Conservation (phyloP, 495 filamentous ascomycete genomes). For the Tetracladium marchalianum region DNA sequence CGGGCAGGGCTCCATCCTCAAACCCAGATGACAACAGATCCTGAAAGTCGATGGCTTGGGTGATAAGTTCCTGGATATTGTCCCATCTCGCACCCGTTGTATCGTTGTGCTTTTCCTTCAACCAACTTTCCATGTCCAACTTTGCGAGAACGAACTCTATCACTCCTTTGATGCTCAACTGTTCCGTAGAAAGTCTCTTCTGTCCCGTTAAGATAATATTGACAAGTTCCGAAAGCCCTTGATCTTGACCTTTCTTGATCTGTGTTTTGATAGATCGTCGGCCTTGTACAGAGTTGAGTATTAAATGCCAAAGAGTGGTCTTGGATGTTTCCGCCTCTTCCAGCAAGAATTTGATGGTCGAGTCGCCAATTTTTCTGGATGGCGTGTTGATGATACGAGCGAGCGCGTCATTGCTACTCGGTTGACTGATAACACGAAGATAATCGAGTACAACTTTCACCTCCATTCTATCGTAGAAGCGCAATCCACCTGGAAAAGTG, state of each 20-base stretch:
- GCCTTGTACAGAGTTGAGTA: conserved; percentile 63
- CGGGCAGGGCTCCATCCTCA: conserved; percentile 62
- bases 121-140: conserved; percentile 61
- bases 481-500: conserved; percentile 45
- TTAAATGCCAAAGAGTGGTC: conserved; percentile 63
- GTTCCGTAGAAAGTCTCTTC: conserved; percentile 42
- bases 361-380: conserved; percentile 69
- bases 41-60: conserved; percentile 63
- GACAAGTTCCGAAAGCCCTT: conserved; percentile 49
- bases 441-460: conserved; percentile 88
- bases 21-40: conserved; percentile 23
- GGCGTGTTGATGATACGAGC: conserved; percentile 81
- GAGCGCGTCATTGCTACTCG: conserved; percentile 80
- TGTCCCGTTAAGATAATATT: conserved; percentile 51
- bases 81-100: conserved; percentile 82
- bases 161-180: conserved; percentile 53
- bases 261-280: conserved; percentile 54
- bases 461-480: conserved; percentile 89
- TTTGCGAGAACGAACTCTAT: conserved; percentile 66
- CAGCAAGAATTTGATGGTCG: conserved; percentile 60
- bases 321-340: conserved; percentile 63
- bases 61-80: conserved; percentile 82
- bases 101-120: conserved; percentile 57
- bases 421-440: conserved; percentile 74
- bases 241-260: conserved; percentile 56